Evolutionary conservation across 2,329 filamentous ascomycete genomes (phyloP).

Genomic region (Teratosphaeria nubilosa): DNA sequence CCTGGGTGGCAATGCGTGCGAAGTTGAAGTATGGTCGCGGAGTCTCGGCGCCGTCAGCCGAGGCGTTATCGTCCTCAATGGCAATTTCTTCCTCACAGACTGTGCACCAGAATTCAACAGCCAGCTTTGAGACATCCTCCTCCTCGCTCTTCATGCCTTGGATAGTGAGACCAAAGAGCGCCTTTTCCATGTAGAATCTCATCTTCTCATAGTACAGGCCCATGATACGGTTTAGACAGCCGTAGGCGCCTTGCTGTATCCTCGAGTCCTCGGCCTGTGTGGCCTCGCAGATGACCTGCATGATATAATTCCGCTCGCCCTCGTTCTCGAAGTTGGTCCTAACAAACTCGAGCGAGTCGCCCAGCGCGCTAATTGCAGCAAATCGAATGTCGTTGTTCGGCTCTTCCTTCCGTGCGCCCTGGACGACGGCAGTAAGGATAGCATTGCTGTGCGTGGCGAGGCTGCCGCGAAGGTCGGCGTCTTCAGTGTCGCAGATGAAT

Average conservation of each 20-base stretch:
- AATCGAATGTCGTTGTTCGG: slow-evolving; percentile 80
- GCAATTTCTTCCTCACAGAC: slow-evolving; percentile 97
- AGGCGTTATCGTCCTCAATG: slow-evolving; percentile 92
- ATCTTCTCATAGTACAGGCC: slow-evolving; percentile 98
- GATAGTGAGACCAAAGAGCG: slow-evolving; percentile 91
- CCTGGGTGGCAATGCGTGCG: slow-evolving; percentile 78
- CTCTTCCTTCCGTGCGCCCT: slow-evolving; percentile 95
- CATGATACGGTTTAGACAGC: slow-evolving; percentile 98
- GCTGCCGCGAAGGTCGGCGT: slow-evolving; percentile 71
- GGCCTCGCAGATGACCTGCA: slow-evolving; percentile 99
- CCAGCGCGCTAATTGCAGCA: slow-evolving; percentile 85
- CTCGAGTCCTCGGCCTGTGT: slow-evolving; percentile 85
- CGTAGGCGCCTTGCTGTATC: slow-evolving; percentile 93
- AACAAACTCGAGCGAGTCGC: slow-evolving; percentile 95
- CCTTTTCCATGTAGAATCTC: slow-evolving; percentile 99
- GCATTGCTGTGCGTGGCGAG: slow-evolving; percentile 86
- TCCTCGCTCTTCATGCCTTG: slow-evolving; percentile 97
- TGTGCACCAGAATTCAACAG: slow-evolving; percentile 99
- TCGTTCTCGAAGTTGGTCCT: slow-evolving; percentile 98
- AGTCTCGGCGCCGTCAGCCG: slow-evolving; percentile 60
- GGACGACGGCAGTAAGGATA: slow-evolving; percentile 93
- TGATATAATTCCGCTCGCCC: slow-evolving; percentile 98
- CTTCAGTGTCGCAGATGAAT: slow-evolving; percentile 95
- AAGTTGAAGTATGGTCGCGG: slow-evolving; percentile 94
- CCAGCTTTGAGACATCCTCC: slow-evolving; percentile 94